These are phyloP conservation scores for Fraxinus angustifolia DNA, from an alignment of 305 asterid genomes.

Conservation along the genomic window DNA sequence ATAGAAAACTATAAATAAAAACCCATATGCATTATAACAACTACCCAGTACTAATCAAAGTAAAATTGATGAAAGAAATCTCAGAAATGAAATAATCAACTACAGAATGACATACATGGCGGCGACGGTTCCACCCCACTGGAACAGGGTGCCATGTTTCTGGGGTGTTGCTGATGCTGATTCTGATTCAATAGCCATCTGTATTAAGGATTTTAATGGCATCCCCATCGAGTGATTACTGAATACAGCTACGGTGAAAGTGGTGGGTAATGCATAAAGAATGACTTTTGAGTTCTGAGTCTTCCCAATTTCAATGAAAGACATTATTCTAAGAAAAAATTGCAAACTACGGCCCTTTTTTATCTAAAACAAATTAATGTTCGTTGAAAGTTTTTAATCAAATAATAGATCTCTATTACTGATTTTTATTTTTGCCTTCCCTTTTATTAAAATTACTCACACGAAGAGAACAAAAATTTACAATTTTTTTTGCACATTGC, in stretches of 20 bases:
- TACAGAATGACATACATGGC: neutral
- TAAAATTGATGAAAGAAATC: too few relatives aligned
- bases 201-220: neutral
- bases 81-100: too few relatives aligned
- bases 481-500: too few relatives aligned
- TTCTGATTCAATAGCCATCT: neutral
- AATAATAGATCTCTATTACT: too few relatives aligned
- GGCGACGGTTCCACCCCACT: neutral
- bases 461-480: too few relatives aligned
- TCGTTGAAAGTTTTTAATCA: too few relatives aligned
- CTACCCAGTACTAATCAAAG: neutral
- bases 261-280: neutral
- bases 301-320: too few relatives aligned
- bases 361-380: too few relatives aligned
- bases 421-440: too few relatives aligned
- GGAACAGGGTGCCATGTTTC: neutral
- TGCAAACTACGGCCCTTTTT: too few relatives aligned
- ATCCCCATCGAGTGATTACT: neutral
- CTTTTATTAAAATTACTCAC: too few relatives aligned
- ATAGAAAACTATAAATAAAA: neutral
- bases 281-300: neutral
- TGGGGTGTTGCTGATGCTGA: neutral
- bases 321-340: too few relatives aligned
- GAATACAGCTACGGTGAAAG: neutral
- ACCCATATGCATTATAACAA: neutral